phyloP scores from a whole-genome alignment of 164 flowering plant genomes.

The Annona squamosa region DNA sequence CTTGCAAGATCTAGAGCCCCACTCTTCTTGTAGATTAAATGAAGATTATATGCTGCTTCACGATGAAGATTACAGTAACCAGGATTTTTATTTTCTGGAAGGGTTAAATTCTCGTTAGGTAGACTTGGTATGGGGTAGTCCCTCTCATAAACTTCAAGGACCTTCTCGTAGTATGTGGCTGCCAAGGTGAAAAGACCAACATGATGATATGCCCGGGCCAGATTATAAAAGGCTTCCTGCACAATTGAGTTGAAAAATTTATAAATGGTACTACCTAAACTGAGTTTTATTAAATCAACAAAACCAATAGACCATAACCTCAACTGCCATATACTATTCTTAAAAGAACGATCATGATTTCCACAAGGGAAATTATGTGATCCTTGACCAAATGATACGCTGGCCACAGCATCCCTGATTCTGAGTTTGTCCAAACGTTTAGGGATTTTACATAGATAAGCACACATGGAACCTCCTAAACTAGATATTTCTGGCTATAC shows the following conservation, averaged over 20 bases:
- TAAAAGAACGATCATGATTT: background rate
- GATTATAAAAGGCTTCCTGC: conserved; percentile 81
- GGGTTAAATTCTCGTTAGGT: conserved; percentile 36
- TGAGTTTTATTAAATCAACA: no score
- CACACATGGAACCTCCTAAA: background rate
- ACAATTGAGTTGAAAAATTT: conserved; percentile 1
- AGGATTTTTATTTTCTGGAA: conserved; percentile 26
- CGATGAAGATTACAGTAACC: conserved; percentile 72
- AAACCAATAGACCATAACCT: background rate
- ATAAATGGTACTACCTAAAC: background rate
- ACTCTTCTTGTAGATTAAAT: conserved; percentile 76
- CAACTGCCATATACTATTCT: background rate
- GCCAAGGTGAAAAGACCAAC: conserved; percentile 79
- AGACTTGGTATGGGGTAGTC: conserved; percentile 71
- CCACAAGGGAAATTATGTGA: background rate
- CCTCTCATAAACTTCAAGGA: conserved; percentile 43
- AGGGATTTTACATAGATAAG: background rate
- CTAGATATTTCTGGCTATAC: background rate
- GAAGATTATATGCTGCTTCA: conserved; percentile 91
- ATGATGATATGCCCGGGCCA: conserved; percentile 89
- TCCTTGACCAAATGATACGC: background rate
- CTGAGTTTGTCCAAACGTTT: background rate
- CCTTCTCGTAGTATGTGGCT: conserved; percentile 69
- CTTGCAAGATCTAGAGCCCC: conserved; percentile 91
- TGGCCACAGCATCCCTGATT: background rate